A percentile compares a stretch with the other conserved stretches of the same genome.
Conservation (phyloP, 225 moss, liverwort and hornwort species). For the Pseudisothecium myosuroides region DNA sequence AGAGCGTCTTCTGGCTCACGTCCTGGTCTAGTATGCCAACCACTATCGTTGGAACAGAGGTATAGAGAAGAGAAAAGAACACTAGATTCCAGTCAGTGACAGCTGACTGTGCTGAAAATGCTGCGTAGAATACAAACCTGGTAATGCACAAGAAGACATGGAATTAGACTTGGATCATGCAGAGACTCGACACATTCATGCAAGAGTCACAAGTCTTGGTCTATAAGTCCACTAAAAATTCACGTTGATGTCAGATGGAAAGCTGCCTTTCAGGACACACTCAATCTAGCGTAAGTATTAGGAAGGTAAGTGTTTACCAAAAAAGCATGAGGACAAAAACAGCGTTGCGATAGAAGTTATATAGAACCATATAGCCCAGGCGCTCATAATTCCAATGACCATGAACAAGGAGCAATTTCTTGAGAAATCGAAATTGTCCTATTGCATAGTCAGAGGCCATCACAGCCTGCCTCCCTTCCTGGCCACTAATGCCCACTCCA, state of each 20-base stretch:
- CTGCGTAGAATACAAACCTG: constrained; percentile 77
- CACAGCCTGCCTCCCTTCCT: constrained; percentile 96
- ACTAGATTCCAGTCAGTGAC: constrained; percentile 87
- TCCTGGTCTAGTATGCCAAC: constrained; percentile 68
- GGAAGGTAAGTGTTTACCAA: constrained; percentile 37
- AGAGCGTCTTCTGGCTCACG: constrained; percentile 55
- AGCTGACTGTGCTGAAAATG: constrained; percentile 68
- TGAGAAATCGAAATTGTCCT: constrained; percentile 79
- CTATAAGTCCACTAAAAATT: neutral
- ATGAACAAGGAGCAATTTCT: constrained; percentile 66
- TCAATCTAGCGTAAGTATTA: neutral
- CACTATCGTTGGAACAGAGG: constrained; percentile 75
- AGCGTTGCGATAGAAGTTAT: constrained; percentile 88
- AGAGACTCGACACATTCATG: neutral
- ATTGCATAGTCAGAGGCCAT: constrained; percentile 92
- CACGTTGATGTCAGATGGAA: neutral
- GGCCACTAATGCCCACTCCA: constrained; percentile 87
- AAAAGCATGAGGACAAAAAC: constrained; percentile 90
- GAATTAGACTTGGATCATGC: neutral
- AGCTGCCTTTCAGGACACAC: neutral
- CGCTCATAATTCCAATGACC: constrained; percentile 96
- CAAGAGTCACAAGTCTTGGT: neutral
- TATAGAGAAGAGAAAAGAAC: constrained; percentile 82
- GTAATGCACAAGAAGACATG: neutral
- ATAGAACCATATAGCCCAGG: constrained; percentile 82